These are phyloP conservation scores for Aspergillus bridgeri DNA, from an alignment of 495 filamentous ascomycete genomes.

Conservation along the genomic window DNA sequence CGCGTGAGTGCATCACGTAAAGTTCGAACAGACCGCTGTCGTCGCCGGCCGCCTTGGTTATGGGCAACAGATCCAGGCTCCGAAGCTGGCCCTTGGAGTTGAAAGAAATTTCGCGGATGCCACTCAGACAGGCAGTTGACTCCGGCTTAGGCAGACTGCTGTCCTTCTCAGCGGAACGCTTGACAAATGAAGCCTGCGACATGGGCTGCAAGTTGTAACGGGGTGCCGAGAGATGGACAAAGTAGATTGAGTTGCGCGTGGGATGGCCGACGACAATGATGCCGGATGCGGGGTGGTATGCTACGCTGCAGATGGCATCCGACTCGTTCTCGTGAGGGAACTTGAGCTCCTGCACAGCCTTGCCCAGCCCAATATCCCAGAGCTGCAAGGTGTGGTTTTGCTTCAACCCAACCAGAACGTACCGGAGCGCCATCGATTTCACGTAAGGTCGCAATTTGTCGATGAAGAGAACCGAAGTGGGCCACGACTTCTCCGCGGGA, in stretches of 20 bases:
- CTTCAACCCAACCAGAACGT: constrained; percentile 96
- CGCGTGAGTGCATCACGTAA: constrained; percentile 95
- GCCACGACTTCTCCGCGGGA: constrained; percentile 84
- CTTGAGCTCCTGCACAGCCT: constrained; percentile 94
- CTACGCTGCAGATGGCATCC: constrained; percentile 93
- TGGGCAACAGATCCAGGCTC: constrained; percentile 80
- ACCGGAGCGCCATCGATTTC: constrained; percentile 81
- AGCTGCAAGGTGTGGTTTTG: constrained; percentile 98
- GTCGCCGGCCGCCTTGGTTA: constrained; percentile 44
- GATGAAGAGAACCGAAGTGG: constrained; percentile 90
- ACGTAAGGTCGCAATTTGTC: constrained; percentile 90
- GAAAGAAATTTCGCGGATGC: constrained; percentile 90
- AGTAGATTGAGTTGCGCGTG: constrained; percentile 94
- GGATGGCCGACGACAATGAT: constrained; percentile 95
- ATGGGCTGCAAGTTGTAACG: constrained; percentile 76
- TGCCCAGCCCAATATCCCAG: constrained; percentile 94
- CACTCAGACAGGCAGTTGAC: constrained; percentile 93
- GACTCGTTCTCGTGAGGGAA: constrained; percentile 95
- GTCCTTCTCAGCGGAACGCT: constrained; percentile 70
- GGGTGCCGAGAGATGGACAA: constrained; percentile 89
- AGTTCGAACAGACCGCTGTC: constrained; percentile 79
- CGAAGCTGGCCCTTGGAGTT: constrained; percentile 81
- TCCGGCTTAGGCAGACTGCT: constrained; percentile 73
- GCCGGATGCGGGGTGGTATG: constrained; percentile 83
- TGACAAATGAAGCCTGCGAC: constrained; percentile 83